Base-by-base conservation (phyloP, 768 basidiomycete species). In the Psilocybe tampanensis region DNA sequence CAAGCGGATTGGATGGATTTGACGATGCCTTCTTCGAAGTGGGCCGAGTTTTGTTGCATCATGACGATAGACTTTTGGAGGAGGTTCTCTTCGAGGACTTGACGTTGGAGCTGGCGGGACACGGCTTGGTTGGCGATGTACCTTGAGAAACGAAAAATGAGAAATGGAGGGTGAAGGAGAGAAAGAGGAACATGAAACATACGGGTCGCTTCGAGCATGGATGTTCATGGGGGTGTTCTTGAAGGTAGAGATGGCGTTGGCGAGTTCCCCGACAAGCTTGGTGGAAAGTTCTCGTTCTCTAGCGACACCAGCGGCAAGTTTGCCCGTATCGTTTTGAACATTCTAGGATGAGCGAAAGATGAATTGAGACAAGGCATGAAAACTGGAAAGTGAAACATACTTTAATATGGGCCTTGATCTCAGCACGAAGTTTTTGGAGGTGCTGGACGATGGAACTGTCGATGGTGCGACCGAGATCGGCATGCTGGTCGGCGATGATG, bases 381-480 rank as follows among this genome's bases (percentile, higher is more conserved):
- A 42, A 3, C 21, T 22, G 24, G 42, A 19, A 44, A 32, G 36
- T 15, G 17, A 21, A 11, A 65, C 73, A 2, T 42, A 91, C 93
- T 84, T 92, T 95, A 70, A 99, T 90, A 72, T 99, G 97, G 2
- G 95, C 96, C 75, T 98, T 98, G 72, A 99, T 94, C 73, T 99
- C 97, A 1, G 86, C 78, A 26, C 89, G 78, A n/a, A 98, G 82
- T 73, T 98, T 98, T 73, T 97, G 90, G 8, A 99, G 82, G 70
- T 98, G 97, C 71, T 98, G 95, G 1, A 99, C 96, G 67, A 98
- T 98, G 4, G 94, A 96, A 29, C 89, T 90, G 63, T 99, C 95
- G 67, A 99, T 90, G 6, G 97, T 98, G 29, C 94, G 86, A 2
- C 95, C 96, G 8, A 99, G 85, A 67, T 95, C 96, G 11, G 95